Conservation (phyloP, 345 rosid species). For the Citrus inodora region DNA sequence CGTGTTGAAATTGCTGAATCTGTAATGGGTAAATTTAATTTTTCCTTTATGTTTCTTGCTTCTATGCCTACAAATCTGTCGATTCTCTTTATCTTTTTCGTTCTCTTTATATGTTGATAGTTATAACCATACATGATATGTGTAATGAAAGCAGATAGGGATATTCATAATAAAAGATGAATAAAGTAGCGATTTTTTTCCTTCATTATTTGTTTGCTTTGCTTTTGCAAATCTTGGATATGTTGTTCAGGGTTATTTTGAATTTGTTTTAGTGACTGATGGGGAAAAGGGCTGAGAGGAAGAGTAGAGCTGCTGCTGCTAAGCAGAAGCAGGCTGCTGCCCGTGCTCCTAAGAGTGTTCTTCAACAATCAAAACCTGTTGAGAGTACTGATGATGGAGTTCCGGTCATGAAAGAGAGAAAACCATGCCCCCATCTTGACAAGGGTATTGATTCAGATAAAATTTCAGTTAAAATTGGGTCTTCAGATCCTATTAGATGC, state of each 20-base stretch:
- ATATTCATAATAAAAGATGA: background rate
- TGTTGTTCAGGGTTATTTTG: conserved; percentile 16
- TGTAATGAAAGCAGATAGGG: background rate
- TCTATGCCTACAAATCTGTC: background rate
- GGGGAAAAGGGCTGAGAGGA: conserved; percentile 91
- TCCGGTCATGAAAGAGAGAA: conserved; percentile 38
- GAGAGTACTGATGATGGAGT: conserved; percentile 33
- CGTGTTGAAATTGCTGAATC: conserved; percentile 10
- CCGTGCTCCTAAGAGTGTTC: conserved; percentile 32
- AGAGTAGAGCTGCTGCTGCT: conserved; percentile 49
- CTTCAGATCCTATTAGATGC: conserved; percentile 52
- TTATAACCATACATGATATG: background rate
- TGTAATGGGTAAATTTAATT: conserved; percentile 8
- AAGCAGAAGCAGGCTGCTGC: conserved; percentile 44
- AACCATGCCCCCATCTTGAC: conserved; percentile 55
- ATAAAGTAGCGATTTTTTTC: background rate
- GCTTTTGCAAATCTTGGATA: background rate
- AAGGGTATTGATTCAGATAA: conserved; percentile 58
- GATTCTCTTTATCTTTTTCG: background rate
- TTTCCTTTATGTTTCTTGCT: background rate
- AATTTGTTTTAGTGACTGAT: conserved; percentile 43
- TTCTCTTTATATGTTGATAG: background rate
- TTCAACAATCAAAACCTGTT: conserved; percentile 31
- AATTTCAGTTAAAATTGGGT: conserved; percentile 52
- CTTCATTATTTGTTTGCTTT: background rate